Conservation (phyloP, 129 eudicot species). For the Kitagawia praeruptora region DNA sequence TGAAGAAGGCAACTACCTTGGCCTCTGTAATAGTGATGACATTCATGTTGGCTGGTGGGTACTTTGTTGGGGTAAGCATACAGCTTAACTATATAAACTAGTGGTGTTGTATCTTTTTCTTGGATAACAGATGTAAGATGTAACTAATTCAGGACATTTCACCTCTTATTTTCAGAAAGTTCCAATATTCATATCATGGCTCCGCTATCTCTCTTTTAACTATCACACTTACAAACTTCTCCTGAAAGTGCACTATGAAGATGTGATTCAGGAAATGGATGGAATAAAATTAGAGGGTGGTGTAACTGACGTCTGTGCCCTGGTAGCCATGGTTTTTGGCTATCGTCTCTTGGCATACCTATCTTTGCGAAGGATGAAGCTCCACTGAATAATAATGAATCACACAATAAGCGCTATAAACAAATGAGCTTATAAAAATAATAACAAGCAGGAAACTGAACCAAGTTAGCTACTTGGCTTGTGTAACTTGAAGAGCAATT, state of each 20-base stretch:
- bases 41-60: conserved; percentile 94
- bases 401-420: background rate
- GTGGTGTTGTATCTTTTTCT: background rate
- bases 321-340: conserved; percentile 74
- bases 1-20: conserved; percentile 76
- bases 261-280: conserved; percentile 33
- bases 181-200: conserved; percentile 84
- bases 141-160: background rate
- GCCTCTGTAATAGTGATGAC: conserved; percentile 93
- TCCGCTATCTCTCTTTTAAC: conserved; percentile 81
- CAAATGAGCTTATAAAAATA: background rate
- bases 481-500: background rate
- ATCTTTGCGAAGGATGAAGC: conserved; percentile 62
- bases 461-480: background rate
- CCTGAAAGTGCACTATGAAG: conserved; percentile 72
- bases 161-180: conserved; percentile 47
- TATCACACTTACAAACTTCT: conserved; percentile 95
- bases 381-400: conserved; percentile 2
- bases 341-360: conserved; percentile 75
- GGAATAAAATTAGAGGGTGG: conserved; percentile 64
- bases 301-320: conserved; percentile 46
- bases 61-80: conserved; percentile 59
- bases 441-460: background rate
- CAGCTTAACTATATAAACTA: background rate
- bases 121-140: background rate